Percentiles rank a stretch among this genome's conserved stretches.
These are phyloP conservation scores for Tricladium varicosporioides DNA, from an alignment of 2,329 filamentous ascomycete genomes.

Conservation along the genomic window DNA sequence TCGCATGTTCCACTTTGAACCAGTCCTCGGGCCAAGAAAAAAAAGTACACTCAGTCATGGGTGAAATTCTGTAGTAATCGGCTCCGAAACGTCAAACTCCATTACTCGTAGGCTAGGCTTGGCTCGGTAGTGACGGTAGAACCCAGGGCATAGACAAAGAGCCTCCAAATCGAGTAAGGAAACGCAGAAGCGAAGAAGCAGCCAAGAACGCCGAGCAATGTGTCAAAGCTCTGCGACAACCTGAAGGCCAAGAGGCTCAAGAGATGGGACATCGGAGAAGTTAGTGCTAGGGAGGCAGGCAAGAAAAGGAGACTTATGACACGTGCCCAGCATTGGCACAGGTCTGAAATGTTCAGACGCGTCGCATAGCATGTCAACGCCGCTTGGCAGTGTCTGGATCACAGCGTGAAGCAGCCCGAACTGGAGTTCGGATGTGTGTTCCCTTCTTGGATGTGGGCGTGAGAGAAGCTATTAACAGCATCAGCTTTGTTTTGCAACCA, in stretches of 20 bases:
- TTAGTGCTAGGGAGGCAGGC: not conserved
- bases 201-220: not conserved
- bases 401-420: not conserved
- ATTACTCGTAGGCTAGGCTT: not conserved
- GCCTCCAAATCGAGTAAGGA: not conserved
- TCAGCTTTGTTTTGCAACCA: too few relatives aligned
- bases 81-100: not conserved
- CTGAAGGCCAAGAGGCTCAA: not conserved
- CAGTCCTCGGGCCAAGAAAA: not conserved
- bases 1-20: not conserved
- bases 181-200: not conserved
- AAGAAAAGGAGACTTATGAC: constrained; percentile 10
- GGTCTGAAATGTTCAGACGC: constrained; percentile 11
- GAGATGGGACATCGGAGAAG: not conserved
- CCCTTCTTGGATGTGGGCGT: not conserved
- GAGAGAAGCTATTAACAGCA: too few relatives aligned
- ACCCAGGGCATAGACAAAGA: not conserved
- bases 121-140: not conserved
- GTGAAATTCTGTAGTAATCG: not conserved
- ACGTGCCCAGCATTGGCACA: constrained; percentile 15
- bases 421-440: not conserved
- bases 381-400: constrained; percentile 3
- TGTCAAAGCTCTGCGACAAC: not conserved
- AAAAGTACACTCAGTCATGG: not conserved
- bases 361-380: constrained; percentile 12